phyloP scores from a whole-genome alignment of 1,284 basidiomycete genomes.

The Pseudozyma hubeiensis region DNA sequence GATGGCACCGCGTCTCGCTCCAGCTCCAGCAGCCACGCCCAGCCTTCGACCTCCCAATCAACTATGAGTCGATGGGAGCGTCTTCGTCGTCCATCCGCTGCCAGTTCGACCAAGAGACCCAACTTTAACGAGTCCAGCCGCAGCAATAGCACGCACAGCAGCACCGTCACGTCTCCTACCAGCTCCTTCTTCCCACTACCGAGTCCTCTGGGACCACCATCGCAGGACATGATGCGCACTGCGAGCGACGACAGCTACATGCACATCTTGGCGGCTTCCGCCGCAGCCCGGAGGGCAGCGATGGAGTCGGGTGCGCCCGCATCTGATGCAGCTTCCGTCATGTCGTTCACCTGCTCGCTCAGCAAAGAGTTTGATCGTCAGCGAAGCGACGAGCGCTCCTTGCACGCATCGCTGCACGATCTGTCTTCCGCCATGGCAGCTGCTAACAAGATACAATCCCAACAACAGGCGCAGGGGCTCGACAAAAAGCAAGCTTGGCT shows the following conservation, averaged over 20 bases:
- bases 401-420: slow-evolving; percentile 17
- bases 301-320: slow-evolving; percentile 18
- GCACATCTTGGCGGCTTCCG: slow-evolving; percentile 43
- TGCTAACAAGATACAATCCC: neutral
- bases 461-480: neutral
- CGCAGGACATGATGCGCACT: slow-evolving; percentile 40
- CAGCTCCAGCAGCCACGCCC: slow-evolving; percentile 22
- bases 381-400: slow-evolving; percentile 13
- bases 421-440: neutral
- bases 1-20: slow-evolving; percentile 26
- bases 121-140: slow-evolving; percentile 34
- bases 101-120: slow-evolving; percentile 44
- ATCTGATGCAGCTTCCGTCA: slow-evolving; percentile 36
- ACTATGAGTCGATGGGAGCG: slow-evolving; percentile 44
- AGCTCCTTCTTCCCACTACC: slow-evolving; percentile 25
- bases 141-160: slow-evolving; percentile 28
- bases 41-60: slow-evolving; percentile 8
- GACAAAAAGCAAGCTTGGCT: slow-evolving; percentile 41
- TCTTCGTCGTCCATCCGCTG: slow-evolving; percentile 39
- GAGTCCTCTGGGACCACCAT: slow-evolving; percentile 18
- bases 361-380: slow-evolving; percentile 47
- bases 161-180: slow-evolving; percentile 33
- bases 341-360: slow-evolving; percentile 43
- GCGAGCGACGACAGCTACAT: slow-evolving; percentile 46
- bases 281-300: slow-evolving; percentile 26